Percentiles rank a stretch among this genome's conserved stretches.
phyloP scores from a whole-genome alignment of 306 rosid genomes.

The Cicer arietinum region DNA sequence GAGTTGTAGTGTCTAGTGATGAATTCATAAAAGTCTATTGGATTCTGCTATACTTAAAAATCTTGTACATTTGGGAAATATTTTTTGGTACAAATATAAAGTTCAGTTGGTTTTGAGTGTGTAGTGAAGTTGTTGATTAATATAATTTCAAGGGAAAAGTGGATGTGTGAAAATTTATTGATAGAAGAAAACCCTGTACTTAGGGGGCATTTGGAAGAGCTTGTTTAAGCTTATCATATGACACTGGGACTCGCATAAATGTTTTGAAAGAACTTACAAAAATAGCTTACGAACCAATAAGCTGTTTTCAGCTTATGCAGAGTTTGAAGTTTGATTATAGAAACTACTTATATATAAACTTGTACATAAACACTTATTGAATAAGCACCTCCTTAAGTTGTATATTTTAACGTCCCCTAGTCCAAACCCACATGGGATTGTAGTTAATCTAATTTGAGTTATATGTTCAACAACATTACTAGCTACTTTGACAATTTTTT shows the following conservation, averaged over 20 bases:
- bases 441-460: conserved; percentile 3
- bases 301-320: conserved; percentile 2
- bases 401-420: background rate
- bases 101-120: background rate
- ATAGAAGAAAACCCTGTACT: no score
- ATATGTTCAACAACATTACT: background rate
- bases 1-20: conserved; percentile 10
- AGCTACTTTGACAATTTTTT: background rate
- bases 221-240: background rate
- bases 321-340: background rate
- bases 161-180: background rate
- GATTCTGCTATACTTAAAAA: background rate
- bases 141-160: background rate
- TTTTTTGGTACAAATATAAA: background rate
- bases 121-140: background rate
- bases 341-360: background rate
- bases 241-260: background rate
- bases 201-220: no score
- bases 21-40: background rate
- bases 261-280: no score
- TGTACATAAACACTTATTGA: background rate
- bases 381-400: background rate
- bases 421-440: background rate
- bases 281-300: background rate
- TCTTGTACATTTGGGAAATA: background rate